phyloP scores from a whole-genome alignment of 2,329 filamentous ascomycete species.

The Plectosphaerella sp. region DNA sequence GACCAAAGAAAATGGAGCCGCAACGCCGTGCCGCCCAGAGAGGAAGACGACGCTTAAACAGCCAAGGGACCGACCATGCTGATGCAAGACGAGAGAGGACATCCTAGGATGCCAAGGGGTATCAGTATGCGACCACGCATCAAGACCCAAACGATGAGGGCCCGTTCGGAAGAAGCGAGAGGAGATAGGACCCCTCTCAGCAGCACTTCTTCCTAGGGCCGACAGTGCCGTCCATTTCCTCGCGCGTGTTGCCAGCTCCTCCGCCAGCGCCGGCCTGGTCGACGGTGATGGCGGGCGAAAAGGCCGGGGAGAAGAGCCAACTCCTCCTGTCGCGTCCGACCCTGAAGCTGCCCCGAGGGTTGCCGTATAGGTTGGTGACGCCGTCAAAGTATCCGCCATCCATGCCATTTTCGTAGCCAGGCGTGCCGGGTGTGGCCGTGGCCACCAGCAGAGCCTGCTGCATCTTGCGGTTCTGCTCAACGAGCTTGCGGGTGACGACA shows the following conservation, averaged over 20 bases:
- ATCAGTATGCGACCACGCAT: neutral
- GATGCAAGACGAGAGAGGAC: neutral
- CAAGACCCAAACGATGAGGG: neutral
- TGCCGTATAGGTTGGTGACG: constrained; percentile 15
- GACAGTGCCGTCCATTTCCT: neutral
- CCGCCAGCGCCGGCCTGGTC: constrained; percentile 29
- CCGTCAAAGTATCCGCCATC: constrained; percentile 50
- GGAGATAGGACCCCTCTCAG: constrained; percentile 6
- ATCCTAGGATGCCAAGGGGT: neutral
- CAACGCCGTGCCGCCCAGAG: constrained; percentile 1
- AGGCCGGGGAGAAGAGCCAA: constrained; percentile 53
- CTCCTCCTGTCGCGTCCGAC: constrained; percentile 54
- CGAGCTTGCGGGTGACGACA: constrained; percentile 57
- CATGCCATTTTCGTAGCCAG: constrained; percentile 38
- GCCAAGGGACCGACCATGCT: no score
- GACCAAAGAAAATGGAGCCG: neutral
- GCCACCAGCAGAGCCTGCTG: constrained; percentile 55
- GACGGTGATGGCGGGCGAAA: constrained; percentile 46
- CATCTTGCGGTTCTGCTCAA: constrained; percentile 61
- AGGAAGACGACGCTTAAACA: neutral
- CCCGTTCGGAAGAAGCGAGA: neutral
- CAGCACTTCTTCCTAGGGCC: constrained; percentile 17
- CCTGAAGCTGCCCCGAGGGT: constrained; percentile 48
- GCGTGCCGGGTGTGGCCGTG: constrained; percentile 45
- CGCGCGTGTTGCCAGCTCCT: constrained; percentile 9